phyloP scores from a whole-genome alignment of 1,284 basidiomycete species.

The Trichosporon sp. region DNA sequence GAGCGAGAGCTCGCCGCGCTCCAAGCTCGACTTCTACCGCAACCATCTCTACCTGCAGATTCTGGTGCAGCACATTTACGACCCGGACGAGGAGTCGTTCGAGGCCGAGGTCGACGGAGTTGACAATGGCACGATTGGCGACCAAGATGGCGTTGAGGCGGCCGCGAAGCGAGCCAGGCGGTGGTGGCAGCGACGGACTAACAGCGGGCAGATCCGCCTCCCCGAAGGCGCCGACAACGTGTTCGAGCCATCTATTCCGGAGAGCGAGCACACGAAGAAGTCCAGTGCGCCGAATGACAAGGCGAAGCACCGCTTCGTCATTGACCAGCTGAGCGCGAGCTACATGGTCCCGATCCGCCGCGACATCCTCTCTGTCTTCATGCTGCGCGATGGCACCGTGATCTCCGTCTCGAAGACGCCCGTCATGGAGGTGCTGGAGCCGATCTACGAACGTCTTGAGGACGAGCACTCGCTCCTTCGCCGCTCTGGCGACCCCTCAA shows the following conservation, averaged over 20 bases:
- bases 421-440: conserved; percentile 48
- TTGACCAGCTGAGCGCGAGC: conserved; percentile 54
- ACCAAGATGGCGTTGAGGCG: conserved; percentile 2
- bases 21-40: conserved; percentile 56
- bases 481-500: conserved; percentile 53
- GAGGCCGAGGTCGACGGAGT: neutral
- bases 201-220: conserved; percentile 35
- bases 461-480: conserved; percentile 52
- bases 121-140: neutral
- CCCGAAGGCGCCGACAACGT: conserved; percentile 55
- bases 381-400: conserved; percentile 54
- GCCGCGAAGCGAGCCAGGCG: conserved; percentile 7
- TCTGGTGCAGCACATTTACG: conserved; percentile 53
- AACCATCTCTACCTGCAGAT: conserved; percentile 56
- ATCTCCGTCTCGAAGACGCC: conserved; percentile 50
- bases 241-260: conserved; percentile 48
- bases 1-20: conserved; percentile 49
- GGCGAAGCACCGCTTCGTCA: conserved; percentile 48
- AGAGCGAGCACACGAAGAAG: conserved; percentile 18
- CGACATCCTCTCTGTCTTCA: conserved; percentile 52
- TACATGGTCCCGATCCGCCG: conserved; percentile 56
- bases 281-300: conserved; percentile 31
- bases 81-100: conserved; percentile 33
- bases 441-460: conserved; percentile 53
- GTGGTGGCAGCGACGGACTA: conserved; percentile 21